These are phyloP conservation scores for Arthrobotrys megalospora DNA, from an alignment of 2,329 filamentous ascomycete genomes.

Conservation along the genomic window DNA sequence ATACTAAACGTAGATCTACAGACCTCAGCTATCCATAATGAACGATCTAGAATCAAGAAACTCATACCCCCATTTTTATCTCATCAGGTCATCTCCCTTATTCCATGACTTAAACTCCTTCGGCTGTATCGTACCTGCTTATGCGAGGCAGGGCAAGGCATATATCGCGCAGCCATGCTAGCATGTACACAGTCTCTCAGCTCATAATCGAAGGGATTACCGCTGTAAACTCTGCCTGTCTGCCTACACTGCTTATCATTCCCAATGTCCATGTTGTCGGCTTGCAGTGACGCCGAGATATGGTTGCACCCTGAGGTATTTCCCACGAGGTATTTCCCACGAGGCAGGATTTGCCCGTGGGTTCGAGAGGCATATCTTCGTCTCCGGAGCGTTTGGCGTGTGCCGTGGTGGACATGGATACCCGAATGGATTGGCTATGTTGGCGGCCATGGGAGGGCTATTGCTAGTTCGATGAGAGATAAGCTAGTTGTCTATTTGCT, in stretches of 20 bases:
- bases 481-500: too few relatives aligned
- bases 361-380: too few relatives aligned
- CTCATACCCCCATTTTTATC: too few relatives aligned
- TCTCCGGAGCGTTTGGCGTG: too few relatives aligned
- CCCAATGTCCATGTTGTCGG: neutral
- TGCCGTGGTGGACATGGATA: too few relatives aligned
- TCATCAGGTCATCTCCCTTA: neutral
- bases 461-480: too few relatives aligned
- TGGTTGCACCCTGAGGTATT: conserved; percentile 10
- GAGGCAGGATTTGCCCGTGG: neutral
- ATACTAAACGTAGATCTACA: too few relatives aligned
- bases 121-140: conserved; percentile 36
- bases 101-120: neutral
- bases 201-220: neutral
- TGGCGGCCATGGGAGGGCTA: too few relatives aligned
- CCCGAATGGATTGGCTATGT: too few relatives aligned
- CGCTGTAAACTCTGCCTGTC: conserved; percentile 1
- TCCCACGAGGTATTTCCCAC: conserved; percentile 19
- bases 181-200: neutral
- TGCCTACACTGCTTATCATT: neutral
- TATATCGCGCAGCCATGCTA: conserved; percentile 24
- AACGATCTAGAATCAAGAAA: too few relatives aligned
- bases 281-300: too few relatives aligned
- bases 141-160: conserved; percentile 23
- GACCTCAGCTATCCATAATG: too few relatives aligned